phyloP scores from a whole-genome alignment of 768 basidiomycete genomes.

The Candolleomyces efflorescens region DNA sequence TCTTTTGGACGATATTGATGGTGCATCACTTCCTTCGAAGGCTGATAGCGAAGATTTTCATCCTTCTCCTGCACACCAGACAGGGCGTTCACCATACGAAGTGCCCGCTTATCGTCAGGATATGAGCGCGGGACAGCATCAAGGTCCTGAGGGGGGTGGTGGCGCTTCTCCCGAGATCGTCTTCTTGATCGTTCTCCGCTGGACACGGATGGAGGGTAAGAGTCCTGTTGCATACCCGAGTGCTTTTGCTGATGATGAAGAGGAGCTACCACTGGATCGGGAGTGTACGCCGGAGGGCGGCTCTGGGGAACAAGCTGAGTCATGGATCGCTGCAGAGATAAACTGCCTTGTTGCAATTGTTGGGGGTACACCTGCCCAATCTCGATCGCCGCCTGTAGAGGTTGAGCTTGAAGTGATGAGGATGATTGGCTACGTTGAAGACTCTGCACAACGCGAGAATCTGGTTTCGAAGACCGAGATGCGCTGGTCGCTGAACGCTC shows the following conservation, averaged over 20 bases:
- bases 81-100: not conserved
- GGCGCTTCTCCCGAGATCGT: not conserved
- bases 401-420: not conserved
- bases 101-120: not conserved
- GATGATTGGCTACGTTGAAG: not conserved
- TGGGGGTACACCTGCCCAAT: conserved; percentile 10
- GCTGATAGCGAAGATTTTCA: not conserved
- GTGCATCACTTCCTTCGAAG: not conserved
- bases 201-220: not conserved
- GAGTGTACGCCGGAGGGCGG: not conserved
- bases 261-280: not conserved
- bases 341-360: not conserved
- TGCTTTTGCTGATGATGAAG: not conserved
- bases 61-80: not conserved
- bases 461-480: not conserved
- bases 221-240: not conserved
- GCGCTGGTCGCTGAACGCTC: not conserved
- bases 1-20: not conserved
- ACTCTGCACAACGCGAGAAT: not conserved
- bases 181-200: not conserved
- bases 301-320: not conserved
- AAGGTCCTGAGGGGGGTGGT: not conserved
- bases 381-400: not conserved
- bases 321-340: not conserved
- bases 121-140: not conserved